Evolutionary conservation across 495 filamentous ascomycete genomes (phyloP).

Genomic region (Penicillium waksmanii): DNA sequence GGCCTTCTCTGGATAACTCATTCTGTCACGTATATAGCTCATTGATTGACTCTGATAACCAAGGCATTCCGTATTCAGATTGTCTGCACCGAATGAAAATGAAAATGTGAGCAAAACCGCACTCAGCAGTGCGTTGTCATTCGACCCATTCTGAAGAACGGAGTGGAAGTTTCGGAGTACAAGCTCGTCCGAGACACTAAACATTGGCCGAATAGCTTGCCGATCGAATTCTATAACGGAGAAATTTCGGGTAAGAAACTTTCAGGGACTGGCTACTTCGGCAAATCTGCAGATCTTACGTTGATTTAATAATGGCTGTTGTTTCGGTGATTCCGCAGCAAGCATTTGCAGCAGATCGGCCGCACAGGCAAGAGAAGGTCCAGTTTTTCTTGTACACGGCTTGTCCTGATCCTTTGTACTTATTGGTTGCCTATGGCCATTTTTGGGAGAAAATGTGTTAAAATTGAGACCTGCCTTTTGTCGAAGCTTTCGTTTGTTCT

Average conservation of each 20-base stretch:
- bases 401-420: background rate
- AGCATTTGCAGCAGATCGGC: slow-evolving; percentile 35
- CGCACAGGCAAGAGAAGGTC: slow-evolving; percentile 6
- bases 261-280: too few relatives aligned
- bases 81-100: slow-evolving; percentile 25
- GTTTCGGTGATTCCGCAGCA: slow-evolving; percentile 33
- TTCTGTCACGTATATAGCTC: slow-evolving; percentile 33
- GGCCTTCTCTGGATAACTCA: slow-evolving; percentile 27
- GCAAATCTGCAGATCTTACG: slow-evolving; percentile 25
- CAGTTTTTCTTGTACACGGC: background rate
- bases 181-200: slow-evolving; percentile 40
- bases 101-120: slow-evolving; percentile 41
- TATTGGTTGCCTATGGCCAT: background rate
- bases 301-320: slow-evolving; percentile 30
- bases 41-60: slow-evolving; percentile 36
- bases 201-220: slow-evolving; percentile 28
- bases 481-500: slow-evolving; percentile 37
- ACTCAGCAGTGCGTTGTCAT: slow-evolving; percentile 40
- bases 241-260: background rate
- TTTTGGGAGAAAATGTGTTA: slow-evolving; percentile 12
- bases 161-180: slow-evolving; percentile 38
- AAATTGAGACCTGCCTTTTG: slow-evolving; percentile 36
- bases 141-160: slow-evolving; percentile 32
- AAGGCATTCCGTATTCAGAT: slow-evolving; percentile 32
- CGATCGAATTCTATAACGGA: slow-evolving; percentile 15